Percentiles rank a stretch among this genome's conserved stretches.
Evolutionary conservation across 202 grass and related monocot species (phyloP).

Genomic region (Panicum hallii): DNA sequence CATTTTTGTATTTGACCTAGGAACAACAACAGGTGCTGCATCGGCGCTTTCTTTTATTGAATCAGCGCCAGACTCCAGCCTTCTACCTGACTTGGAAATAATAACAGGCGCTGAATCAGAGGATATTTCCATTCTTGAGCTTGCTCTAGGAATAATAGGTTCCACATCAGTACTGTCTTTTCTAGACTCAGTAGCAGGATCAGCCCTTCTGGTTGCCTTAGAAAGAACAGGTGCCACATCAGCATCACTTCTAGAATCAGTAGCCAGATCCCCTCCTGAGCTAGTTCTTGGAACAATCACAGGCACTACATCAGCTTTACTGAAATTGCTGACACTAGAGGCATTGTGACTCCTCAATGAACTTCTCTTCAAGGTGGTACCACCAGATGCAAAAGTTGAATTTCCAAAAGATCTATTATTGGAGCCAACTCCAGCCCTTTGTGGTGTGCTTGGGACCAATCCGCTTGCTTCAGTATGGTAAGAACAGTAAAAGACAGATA

Average conservation of each 20-base stretch:
- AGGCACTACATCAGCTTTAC: conserved; percentile 67
- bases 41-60: conserved; percentile 73
- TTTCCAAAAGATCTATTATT: conserved; percentile 61
- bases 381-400: conserved; percentile 59
- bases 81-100: conserved; percentile 62
- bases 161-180: conserved; percentile 71
- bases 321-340: conserved; percentile 69
- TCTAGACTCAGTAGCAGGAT: conserved; percentile 55
- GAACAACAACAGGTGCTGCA: conserved; percentile 49
- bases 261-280: conserved; percentile 64
- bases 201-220: conserved; percentile 54
- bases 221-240: conserved; percentile 57
- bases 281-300: conserved; percentile 86
- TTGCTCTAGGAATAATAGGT: conserved; percentile 54
- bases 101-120: conserved; percentile 57
- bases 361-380: conserved; percentile 71
- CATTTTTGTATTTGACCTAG: conserved; percentile 61
- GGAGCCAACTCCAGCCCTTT: conserved; percentile 62
- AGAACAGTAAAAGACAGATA: conserved; percentile 42
- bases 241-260: conserved; percentile 64
- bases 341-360: conserved; percentile 63
- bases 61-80: conserved; percentile 54
- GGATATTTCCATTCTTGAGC: conserved; percentile 53
- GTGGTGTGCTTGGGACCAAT: conserved; percentile 69
- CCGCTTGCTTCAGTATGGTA: conserved; percentile 62